These are phyloP conservation scores for Cystobasidium onofrii DNA, from an alignment of 768 basidiomycete species.

Conservation along the genomic window DNA sequence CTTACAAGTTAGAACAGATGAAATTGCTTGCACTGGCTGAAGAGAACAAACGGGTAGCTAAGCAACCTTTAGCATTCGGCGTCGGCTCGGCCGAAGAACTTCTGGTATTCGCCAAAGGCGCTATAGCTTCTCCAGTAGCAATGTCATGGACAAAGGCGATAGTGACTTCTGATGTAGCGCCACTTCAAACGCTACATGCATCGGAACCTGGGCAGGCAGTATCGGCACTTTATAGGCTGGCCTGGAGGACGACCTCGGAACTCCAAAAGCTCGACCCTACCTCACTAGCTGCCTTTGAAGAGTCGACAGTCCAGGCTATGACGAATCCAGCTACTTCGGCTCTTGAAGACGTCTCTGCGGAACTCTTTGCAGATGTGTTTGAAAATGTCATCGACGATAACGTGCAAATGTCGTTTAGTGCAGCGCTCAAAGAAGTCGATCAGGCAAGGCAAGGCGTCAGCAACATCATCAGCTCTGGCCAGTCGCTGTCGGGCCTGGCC, in stretches of 20 bases:
- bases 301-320: neutral
- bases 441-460: neutral
- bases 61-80: constrained; percentile 1
- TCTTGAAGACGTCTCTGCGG: constrained; percentile 11
- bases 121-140: neutral
- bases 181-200: neutral
- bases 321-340: neutral
- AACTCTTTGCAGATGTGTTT: neutral
- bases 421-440: neutral
- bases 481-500: neutral
- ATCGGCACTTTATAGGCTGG: neutral
- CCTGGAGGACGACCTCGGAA: neutral
- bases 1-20: constrained; percentile 25
- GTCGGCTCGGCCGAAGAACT: neutral
- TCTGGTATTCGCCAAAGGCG: neutral
- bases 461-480: neutral
- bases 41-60: constrained; percentile 1
- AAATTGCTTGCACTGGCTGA: constrained; percentile 9
- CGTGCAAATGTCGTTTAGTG: neutral
- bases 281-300: neutral
- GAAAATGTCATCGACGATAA: neutral
- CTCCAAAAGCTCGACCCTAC: neutral
- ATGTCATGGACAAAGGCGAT: neutral
- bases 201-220: neutral
- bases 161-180: neutral